phyloP scores from a whole-genome alignment of 306 rosid species.

The Fagus sylvatica region DNA sequence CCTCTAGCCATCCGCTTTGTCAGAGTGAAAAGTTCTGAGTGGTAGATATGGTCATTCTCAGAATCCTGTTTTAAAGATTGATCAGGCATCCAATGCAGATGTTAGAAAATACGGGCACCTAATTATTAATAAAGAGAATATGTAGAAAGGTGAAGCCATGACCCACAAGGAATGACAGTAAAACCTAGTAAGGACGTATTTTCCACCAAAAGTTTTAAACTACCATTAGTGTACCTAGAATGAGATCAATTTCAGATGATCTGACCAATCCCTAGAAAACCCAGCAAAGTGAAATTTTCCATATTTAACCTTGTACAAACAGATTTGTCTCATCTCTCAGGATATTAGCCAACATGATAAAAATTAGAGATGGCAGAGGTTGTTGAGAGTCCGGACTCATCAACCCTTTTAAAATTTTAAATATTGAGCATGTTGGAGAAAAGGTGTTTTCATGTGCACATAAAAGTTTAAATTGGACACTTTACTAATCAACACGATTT shows the following conservation, averaged over 20 bases:
- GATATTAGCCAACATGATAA: not conserved
- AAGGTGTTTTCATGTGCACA: not conserved
- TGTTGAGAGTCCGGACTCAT: not conserved
- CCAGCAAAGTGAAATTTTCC: not conserved
- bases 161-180: conserved; percentile 9
- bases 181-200: not conserved
- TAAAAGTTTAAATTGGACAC: not conserved
- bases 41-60: conserved; percentile 94
- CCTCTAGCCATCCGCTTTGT: conserved; percentile 85
- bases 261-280: not conserved
- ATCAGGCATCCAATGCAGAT: conserved; percentile 26
- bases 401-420: conserved; percentile 6
- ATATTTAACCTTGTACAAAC: not conserved
- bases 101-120: conserved; percentile 10
- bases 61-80: conserved; percentile 64
- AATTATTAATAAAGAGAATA: conserved; percentile 8
- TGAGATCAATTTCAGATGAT: not conserved
- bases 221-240: not conserved
- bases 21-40: conserved; percentile 81
- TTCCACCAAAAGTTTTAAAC: not conserved
- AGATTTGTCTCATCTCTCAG: not conserved
- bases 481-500: not conserved
- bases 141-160: not conserved
- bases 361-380: not conserved
- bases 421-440: not conserved